Evolutionary conservation across 78 protist genomes (phyloP).

Genomic region (Dictyostelium discoideum): DNA sequence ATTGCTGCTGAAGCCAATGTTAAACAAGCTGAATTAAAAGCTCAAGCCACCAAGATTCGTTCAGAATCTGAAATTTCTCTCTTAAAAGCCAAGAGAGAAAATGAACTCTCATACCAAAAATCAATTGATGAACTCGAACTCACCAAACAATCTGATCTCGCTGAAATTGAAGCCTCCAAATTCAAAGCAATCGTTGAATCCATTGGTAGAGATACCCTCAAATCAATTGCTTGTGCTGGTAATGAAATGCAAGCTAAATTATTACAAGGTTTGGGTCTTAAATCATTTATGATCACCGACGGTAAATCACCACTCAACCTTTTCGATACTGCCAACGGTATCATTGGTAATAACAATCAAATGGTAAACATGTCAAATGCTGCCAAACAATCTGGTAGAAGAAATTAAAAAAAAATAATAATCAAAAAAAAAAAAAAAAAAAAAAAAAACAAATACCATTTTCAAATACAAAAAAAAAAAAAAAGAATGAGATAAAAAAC

Average conservation of each 20-base stretch:
- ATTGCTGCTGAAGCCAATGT: constrained; percentile 90
- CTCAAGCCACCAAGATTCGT: constrained; percentile 86
- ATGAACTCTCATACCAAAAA: constrained; percentile 80
- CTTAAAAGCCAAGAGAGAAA: constrained; percentile 63
- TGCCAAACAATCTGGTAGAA: neutral
- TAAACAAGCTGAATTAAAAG: constrained; percentile 87
- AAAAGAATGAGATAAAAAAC: neutral
- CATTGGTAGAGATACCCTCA: constrained; percentile 89
- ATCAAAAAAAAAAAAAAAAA: neutral
- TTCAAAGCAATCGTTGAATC: constrained; percentile 81
- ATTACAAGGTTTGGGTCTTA: constrained; percentile 87
- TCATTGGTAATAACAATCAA: constrained; percentile 69
- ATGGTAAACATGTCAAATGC: constrained; percentile 8
- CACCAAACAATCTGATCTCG: constrained; percentile 36
- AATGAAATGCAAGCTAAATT: constrained; percentile 92
- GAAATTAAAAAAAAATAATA: neutral
- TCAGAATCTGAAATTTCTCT: constrained; percentile 80
- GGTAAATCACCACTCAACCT: constrained; percentile 93
- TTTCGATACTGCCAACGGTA: constrained; percentile 92
- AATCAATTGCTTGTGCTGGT: constrained; percentile 89
- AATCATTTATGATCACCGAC: constrained; percentile 89
- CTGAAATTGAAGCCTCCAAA: constrained; percentile 88
- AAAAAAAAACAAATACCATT: neutral
- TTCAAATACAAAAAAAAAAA: neutral
- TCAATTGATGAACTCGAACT: constrained; percentile 86